Base-by-base conservation (phyloP, 345 rosid species). In the Pistacia integerrima region DNA sequence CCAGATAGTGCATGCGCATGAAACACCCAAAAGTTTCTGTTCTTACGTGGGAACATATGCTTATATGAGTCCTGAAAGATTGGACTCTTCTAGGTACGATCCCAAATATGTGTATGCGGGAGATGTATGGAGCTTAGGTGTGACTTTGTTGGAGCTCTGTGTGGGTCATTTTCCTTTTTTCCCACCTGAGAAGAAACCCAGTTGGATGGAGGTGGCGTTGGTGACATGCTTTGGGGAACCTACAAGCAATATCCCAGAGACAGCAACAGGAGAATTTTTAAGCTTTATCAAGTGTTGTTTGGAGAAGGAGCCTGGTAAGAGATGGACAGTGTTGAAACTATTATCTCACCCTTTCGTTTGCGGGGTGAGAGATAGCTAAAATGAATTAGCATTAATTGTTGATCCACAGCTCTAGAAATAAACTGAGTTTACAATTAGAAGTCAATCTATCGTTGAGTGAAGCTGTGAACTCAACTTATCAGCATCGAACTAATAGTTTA, bases 121-220 rank as follows among this genome's bases (percentile, higher is more conserved):
- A 9, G 79, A 78, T 33, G 59, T 74, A 0, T 78, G 82, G 80
- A 75, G 80, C 67, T 36, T 79, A 12, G 78, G 82, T 10, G 65
- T 82, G n/a, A 75, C 67, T 36, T 67, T 78, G 28, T 67, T 76
- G 82, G 82, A 82, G 80, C 68, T 79, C 1, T 79, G 33, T 36
- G 38, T 67, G 16, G 79, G 85, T 33, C 67, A 79, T 67, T 78
- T 59, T 55, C 77, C 82, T 5, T 72, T 78, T 22, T 74, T 67
- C 1, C 72, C 22, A 48, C 67, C 74, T 1, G 77, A 69, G 22
- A 22, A 76, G 64, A 81, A 62, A 71, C 76, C 76, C 10, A 71
- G 70, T n/a, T 67, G 68, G 78, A 58, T 49, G 78, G 69, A 62
- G 20, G 56, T 82, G 1, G 67, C 69, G 69, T 1, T 60, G 44